These are phyloP conservation scores for Spathaspora sp. DNA, from an alignment of 1,139 yeast species.

Conservation along the genomic window DNA sequence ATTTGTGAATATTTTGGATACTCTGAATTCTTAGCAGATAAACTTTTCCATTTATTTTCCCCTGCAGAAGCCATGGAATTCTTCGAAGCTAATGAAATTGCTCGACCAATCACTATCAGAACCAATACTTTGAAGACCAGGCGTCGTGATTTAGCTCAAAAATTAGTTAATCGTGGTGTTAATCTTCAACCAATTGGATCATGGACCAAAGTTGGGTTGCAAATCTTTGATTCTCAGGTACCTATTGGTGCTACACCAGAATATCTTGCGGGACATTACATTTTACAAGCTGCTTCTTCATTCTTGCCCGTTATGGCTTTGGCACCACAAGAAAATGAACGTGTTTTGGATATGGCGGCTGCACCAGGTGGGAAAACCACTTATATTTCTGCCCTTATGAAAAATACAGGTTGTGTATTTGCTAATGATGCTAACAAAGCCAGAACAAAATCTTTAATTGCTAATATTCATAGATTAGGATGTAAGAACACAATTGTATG, in stretches of 20 bases:
- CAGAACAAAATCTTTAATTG: constrained; percentile 93
- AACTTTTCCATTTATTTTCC: constrained; percentile 82
- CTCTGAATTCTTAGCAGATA: constrained; percentile 90
- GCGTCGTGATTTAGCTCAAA: constrained; percentile 94
- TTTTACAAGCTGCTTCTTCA: constrained; percentile 97
- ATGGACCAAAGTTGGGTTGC: constrained; percentile 98
- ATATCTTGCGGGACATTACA: constrained; percentile 96
- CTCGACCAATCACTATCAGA: constrained; percentile 94
- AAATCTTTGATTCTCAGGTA: constrained; percentile 95
- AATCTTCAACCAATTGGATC: constrained; percentile 95
- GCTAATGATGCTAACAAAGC: constrained; percentile 97
- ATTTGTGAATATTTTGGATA: constrained; percentile 96
- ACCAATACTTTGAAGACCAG: constrained; percentile 93
- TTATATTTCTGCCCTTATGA: constrained; percentile 93
- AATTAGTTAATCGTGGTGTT: constrained; percentile 93
- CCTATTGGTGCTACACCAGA: constrained; percentile 99
- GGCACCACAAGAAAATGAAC: constrained; percentile 93
- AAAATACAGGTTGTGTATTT: constrained; percentile 94
- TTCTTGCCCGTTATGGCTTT: constrained; percentile 97
- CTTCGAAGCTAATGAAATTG: constrained; percentile 96
- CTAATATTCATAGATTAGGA: constrained; percentile 95
- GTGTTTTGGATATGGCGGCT: constrained; percentile 97
- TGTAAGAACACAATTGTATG: constrained; percentile 96
- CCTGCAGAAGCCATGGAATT: constrained; percentile 98
- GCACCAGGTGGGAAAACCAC: constrained; percentile 99